Evolutionary conservation across 163 green algal species (phyloP), one percentile per base, ranked within the genome.

Genomic region (Scenedesmus sp.): DNA sequence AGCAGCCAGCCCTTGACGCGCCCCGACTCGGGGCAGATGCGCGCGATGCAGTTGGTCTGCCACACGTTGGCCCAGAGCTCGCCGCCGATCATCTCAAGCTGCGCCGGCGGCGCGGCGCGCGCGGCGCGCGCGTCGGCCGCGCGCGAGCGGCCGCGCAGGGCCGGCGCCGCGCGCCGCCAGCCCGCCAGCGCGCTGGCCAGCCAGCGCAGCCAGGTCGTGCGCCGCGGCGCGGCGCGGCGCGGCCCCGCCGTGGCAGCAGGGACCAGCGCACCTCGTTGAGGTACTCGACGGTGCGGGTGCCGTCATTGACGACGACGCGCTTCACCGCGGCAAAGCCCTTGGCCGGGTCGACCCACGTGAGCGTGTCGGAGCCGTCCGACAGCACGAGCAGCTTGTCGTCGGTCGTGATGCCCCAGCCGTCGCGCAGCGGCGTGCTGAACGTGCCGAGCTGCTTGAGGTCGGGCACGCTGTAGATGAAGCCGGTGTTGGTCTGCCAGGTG

Each of bases 31-130:
- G 89, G 85, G 54, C 95, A 76, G 51, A 98, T 94, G 31, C 85
- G 79, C 1, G 92, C 94, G 36, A 98, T 94, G 86, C 94, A 97
- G 29, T 97, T 89, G 10, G 86, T 93, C 76, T 90, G 79, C 90
- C 91, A 98, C 0, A 98, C 71, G 78, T 98, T 98, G 60, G 87
- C 94, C 87, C 89, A 96, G 36, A 98, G 63, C 60, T 93, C 78
- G 3, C 90, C 90, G 9, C 94, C 84, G 0, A 97, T 83, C 39
- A 83, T 86, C 87, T 98, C 94, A 56, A 98, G 70, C 92, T 95
- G 84, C 57, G 70, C 5, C 5, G 1, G n/a, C n/a, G n/a, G n/a
- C n/a, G n/a, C n/a, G n/a, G n/a, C n/a, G n/a, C n/a, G n/a, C n/a
- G 11, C 13, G 28, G 22, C 24, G 29, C 11, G 33, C n/a, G n/a